Evolutionary conservation across 2,329 filamentous ascomycete species (phyloP).

Genomic region (Fusarium guadeloupense): DNA sequence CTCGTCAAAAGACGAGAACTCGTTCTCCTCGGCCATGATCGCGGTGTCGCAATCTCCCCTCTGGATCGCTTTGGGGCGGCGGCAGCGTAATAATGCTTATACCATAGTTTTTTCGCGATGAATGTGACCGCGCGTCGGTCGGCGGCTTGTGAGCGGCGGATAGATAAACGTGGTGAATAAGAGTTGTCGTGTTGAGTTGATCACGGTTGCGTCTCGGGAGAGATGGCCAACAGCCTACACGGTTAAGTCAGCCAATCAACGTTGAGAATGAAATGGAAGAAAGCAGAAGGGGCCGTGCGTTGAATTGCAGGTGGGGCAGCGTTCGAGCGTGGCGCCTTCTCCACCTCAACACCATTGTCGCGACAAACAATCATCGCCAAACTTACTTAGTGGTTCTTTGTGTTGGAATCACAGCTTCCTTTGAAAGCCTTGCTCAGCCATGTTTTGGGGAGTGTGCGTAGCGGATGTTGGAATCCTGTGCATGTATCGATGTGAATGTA

Average conservation of each 20-base stretch:
- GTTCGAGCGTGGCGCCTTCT: constrained; percentile 5
- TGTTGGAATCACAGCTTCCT: too few species aligned
- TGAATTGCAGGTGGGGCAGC: constrained; percentile 6
- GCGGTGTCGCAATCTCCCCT: constrained; percentile 37
- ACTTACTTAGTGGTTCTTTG: not conserved
- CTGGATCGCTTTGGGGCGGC: constrained; percentile 39
- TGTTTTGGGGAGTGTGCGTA: too few species aligned
- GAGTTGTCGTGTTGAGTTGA: constrained; percentile 34
- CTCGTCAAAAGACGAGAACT: constrained; percentile 50
- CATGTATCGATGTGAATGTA: too few species aligned
- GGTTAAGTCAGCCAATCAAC: constrained; percentile 31
- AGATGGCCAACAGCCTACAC: constrained; percentile 4
- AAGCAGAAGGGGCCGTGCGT: constrained; percentile 14
- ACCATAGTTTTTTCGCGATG: constrained; percentile 40
- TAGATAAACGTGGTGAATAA: constrained; percentile 1
- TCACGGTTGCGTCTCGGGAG: constrained; percentile 28
- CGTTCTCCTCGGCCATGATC: constrained; percentile 48
- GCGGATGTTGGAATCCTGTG: too few species aligned
- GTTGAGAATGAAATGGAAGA: constrained; percentile 5
- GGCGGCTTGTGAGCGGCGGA: constrained; percentile 4
- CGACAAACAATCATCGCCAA: not conserved
- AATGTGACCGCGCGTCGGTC: constrained; percentile 7
- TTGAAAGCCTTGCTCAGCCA: too few species aligned
- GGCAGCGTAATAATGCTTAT: constrained; percentile 30
- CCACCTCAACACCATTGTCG: constrained; percentile 4